Base-by-base conservation (phyloP, 306 rosid species). In the Erythrophleum fordii region DNA sequence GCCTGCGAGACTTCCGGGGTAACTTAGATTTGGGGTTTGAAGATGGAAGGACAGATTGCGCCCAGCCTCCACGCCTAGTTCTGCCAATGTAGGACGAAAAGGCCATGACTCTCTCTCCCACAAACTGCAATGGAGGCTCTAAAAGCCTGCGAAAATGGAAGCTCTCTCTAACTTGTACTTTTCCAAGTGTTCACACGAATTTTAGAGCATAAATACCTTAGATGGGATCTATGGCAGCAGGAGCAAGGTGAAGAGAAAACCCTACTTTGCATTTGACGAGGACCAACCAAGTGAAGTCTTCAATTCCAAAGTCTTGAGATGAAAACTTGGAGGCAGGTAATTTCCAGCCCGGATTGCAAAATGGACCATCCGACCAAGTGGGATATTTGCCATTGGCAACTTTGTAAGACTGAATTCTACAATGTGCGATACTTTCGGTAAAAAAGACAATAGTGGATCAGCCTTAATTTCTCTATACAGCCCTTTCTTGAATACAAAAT, bases 21-120 rank as follows among this genome's bases (percentile, higher is more conserved):
- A 74, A 37, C 85, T 93, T 95, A 2, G 98, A 77, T 93, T 90
- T 95, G 75, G 99, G 70, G 76, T 80, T 85, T 9, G 88, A 77
- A 0, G 94, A 90, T 0, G 98, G 98, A 5, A 95, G 92, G 72
- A 84, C 71, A 56, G 90, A 85, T 83, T 82, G 85, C 48, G 87
- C 77, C 98, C 93, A 92, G 70, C 87, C 90, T 16, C 88, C 92
- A 9, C 98, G 97, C 49, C 98, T 87, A 17, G 83, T 77, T 77
- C 88, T 84, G 53, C 88, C 84, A 22, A 59, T 75, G 74, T 88
- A 80, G 73, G 89, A 86, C 41, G 89, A 88, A 88, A 85, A 89
- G 23, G 97, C 85, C 97, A 92, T 93, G 79, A 29, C 70, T 73
- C 3, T 73, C 3, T 71, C 41, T 31, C 52, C 76, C 60, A 26